Evolutionary conservation across 257 asterid genomes (phyloP).

Genomic region (Scutellaria barbata): DNA sequence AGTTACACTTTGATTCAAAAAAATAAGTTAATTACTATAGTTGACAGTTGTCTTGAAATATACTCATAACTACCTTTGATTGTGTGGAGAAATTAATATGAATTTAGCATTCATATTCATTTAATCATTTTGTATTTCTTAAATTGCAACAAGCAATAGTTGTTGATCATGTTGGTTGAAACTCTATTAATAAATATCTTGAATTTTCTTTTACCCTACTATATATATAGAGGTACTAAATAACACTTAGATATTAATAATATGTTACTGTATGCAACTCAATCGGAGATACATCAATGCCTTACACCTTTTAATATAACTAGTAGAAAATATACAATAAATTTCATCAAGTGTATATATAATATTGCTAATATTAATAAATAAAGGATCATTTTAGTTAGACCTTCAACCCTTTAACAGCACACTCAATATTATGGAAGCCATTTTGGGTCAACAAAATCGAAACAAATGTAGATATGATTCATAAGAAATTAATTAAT

Average conservation of each 20-base stretch:
- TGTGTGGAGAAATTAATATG: neutral
- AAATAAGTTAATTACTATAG: neutral
- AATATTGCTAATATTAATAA: too few species aligned
- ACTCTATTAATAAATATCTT: neutral
- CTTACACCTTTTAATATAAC: too few species aligned
- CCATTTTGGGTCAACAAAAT: neutral
- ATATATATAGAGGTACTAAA: too few species aligned
- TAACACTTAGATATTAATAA: too few species aligned
- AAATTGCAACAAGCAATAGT: neutral
- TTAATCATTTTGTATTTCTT: neutral
- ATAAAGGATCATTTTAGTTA: too few species aligned
- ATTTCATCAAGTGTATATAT: too few species aligned
- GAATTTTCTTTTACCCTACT: too few species aligned
- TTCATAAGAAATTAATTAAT: neutral
- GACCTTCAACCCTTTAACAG: too few species aligned
- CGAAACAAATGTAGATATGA: neutral
- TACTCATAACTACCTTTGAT: slow-evolving; percentile 18
- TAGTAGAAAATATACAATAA: too few species aligned
- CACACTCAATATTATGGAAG: too few species aligned
- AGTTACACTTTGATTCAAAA: neutral
- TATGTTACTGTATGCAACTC: too few species aligned
- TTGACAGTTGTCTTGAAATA: slow-evolving; percentile 29
- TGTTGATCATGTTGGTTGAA: slow-evolving; percentile 2
- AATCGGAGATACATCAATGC: too few species aligned
- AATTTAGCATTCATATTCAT: slow-evolving; percentile 18